Base-by-base conservation (phyloP, 2,329 filamentous ascomycete species). In the Diplodia sapinea region DNA sequence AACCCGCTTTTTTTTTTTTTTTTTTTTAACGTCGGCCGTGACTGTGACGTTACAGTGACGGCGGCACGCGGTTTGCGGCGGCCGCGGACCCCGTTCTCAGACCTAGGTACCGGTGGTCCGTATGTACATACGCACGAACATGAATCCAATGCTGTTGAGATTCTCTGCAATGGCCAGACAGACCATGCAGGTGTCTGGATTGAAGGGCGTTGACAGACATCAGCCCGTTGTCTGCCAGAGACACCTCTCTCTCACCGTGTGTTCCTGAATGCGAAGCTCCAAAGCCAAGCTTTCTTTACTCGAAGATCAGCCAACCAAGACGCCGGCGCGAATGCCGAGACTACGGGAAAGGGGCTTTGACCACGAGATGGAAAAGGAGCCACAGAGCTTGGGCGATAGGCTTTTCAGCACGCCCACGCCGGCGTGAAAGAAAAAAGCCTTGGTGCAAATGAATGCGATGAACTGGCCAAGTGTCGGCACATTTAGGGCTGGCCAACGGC, bases 261-360 rank as follows among this genome's bases (percentile, higher is more conserved):
- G 29, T 31, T 4, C 15, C 7, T 4, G 33, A 33, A 23, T 38
- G 56, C n/a, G 43, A 63, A 63, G 59, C 59, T 40, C 47, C 15
- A 31, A 31, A 17, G 59, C 59, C 59, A 63, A 63, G 59, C 59
- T 51, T 63, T 63, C n/a, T 33, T 12, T 20, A 7, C 4, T 11
- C 31, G 55, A 23, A 15, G 57, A 62, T 50, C 43, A 17, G 43
- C 13, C 6, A 13, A 43, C 40, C 40, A n/a, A 3, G 17, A 43
- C 15, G 43, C 17, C 43, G 43, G 43, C n/a, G 43, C 17, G 8
- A 47, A 47, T n/a, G 43, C 43, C 43, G 43, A 47, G 17, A 47
- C 43, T 47, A 47, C 43, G 43, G 43, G 43, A 47, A 47, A 47
- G 43, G 43, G 43, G 43, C 43, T n/a, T 47, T 20, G 43, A 47